phyloP scores from a whole-genome alignment of 1,284 basidiomycete species.

The Pseudozyma sp. region DNA sequence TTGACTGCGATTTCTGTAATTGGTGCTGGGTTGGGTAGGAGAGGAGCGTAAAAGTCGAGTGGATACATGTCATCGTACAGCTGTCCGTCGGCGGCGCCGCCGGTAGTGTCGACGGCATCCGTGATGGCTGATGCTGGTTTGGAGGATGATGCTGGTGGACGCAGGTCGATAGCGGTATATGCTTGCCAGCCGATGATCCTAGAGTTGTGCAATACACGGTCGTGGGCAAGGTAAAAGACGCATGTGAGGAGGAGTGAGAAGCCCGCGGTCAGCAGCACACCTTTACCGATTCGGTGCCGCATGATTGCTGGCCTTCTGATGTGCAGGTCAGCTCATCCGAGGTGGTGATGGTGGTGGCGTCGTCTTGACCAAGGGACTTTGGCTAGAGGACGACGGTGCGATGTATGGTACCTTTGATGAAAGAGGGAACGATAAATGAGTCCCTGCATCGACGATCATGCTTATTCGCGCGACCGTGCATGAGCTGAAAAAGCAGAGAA shows the following conservation, averaged over 20 bases:
- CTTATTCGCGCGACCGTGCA: neutral
- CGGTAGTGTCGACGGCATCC: neutral
- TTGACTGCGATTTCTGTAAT: slow-evolving; percentile 80
- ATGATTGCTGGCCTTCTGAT: slow-evolving; percentile 7
- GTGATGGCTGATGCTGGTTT: neutral
- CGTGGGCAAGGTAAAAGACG: slow-evolving; percentile 50
- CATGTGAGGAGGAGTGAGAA: slow-evolving; percentile 43
- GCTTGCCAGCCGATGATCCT: slow-evolving; percentile 53
- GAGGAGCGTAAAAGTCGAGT: slow-evolving; percentile 56
- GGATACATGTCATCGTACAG: slow-evolving; percentile 48
- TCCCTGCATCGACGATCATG: slow-evolving; percentile 2
- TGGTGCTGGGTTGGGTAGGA: slow-evolving; percentile 56
- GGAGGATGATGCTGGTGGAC: slow-evolving; percentile 3
- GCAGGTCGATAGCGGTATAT: slow-evolving; percentile 30
- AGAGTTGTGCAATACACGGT: slow-evolving; percentile 26
- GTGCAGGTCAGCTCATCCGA: neutral
- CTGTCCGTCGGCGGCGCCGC: neutral
- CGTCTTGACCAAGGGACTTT: neutral
- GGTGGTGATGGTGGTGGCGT: neutral
- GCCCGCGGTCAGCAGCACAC: slow-evolving; percentile 32
- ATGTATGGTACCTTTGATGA: neutral
- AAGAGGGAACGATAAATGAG: neutral
- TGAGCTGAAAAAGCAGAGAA: neutral
- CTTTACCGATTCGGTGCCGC: slow-evolving; percentile 33
- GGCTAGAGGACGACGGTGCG: neutral